Conservation (phyloP, 768 basidiomycete species). For the Candolleomyces eurysporus region DNA sequence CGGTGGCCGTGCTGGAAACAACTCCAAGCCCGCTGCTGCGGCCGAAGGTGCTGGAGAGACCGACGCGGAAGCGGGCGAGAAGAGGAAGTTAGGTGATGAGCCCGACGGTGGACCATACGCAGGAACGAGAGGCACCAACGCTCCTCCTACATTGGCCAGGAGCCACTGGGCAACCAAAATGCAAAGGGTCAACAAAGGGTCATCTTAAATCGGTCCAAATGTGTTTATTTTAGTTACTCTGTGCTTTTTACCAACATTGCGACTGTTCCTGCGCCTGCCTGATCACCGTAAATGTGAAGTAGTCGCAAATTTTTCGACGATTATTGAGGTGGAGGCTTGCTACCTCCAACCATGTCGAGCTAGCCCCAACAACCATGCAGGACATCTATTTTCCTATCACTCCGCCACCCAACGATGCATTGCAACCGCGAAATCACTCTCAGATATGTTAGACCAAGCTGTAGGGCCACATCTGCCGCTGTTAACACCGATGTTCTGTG, state of each 20-base stretch:
- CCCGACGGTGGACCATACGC: slow-evolving; percentile 75
- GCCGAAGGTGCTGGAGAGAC: slow-evolving; percentile 28
- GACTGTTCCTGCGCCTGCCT: too few relatives aligned
- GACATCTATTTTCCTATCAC: slow-evolving; percentile 46
- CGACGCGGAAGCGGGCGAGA: slow-evolving; percentile 55
- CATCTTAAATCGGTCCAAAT: not conserved
- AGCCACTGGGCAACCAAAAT: slow-evolving; percentile 36
- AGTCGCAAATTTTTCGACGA: too few relatives aligned
- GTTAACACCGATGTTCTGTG: slow-evolving; percentile 61
- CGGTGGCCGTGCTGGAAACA: slow-evolving; percentile 28
- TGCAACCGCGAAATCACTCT: slow-evolving; percentile 50
- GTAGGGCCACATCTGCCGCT: slow-evolving; percentile 54
- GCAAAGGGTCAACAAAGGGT: slow-evolving; percentile 33
- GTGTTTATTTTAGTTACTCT: too few relatives aligned
- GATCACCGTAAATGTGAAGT: too few relatives aligned
- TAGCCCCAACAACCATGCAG: slow-evolving; percentile 24
- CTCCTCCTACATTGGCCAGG: slow-evolving; percentile 49
- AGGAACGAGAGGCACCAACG: slow-evolving; percentile 60
- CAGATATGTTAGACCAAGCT: slow-evolving; percentile 50
- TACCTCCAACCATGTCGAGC: too few relatives aligned
- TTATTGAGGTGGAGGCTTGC: too few relatives aligned
- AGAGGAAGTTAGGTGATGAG: slow-evolving; percentile 74
- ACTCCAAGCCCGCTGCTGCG: slow-evolving; percentile 34
- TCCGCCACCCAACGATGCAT: slow-evolving; percentile 37
- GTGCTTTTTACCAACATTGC: too few relatives aligned